phyloP scores from a whole-genome alignment of 805 yeast species.

The Kazachstania kunashirensis region DNA sequence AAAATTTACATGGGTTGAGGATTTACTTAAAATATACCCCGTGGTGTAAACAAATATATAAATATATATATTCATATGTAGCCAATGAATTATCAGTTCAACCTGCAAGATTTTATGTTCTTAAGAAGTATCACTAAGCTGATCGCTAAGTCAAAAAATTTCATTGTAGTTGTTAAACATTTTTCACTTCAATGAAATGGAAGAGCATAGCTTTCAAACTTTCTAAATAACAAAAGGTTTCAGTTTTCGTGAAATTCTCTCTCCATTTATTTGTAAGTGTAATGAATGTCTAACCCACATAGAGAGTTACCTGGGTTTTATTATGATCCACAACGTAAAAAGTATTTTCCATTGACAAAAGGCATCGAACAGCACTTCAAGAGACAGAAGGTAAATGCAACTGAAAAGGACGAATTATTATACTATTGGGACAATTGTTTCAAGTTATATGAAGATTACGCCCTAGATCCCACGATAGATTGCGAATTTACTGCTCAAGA shows the following conservation, averaged over 20 bases:
- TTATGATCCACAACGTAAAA: conserved; percentile 17
- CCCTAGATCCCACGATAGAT: background rate
- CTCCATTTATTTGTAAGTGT: no score
- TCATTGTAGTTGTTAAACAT: no score
- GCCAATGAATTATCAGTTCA: no score
- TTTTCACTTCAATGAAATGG: no score
- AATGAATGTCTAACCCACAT: background rate
- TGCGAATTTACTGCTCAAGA: background rate
- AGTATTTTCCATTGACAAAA: conserved; percentile 17
- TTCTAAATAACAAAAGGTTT: no score
- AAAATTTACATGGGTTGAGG: conserved; percentile 26
- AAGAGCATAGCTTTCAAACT: no score
- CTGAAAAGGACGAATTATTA: background rate
- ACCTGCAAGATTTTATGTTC: no score
- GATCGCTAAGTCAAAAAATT: no score
- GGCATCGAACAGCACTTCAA: conserved; percentile 2
- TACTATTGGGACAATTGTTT: background rate
- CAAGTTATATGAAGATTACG: background rate
- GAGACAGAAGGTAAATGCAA: conserved; percentile 1
- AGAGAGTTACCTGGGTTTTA: conserved; percentile 24
- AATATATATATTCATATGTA: no score
- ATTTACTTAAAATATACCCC: conserved; percentile 16
- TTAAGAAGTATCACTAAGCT: no score
- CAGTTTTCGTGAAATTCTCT: no score
- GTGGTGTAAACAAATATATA: no score